Evolutionary conservation across 352 stramenopile genomes (phyloP).

Genomic region (Phytophthora pini): DNA sequence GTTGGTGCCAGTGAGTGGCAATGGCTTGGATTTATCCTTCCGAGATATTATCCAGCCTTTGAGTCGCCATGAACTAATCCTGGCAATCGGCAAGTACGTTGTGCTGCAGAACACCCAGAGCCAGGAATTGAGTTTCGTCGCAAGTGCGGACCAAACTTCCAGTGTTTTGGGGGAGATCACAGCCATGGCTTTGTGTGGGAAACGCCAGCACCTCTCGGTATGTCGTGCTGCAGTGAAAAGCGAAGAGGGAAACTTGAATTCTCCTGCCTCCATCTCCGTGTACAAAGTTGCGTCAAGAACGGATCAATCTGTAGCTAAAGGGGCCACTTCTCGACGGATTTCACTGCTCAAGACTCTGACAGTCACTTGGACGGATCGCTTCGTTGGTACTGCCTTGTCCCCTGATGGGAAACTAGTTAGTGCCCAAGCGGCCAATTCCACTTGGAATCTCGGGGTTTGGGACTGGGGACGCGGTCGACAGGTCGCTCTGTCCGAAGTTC

Average conservation of each 20-base stretch:
- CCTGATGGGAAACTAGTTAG: slow-evolving; percentile 75
- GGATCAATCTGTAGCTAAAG: slow-evolving; percentile 10
- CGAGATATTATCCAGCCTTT: slow-evolving; percentile 66
- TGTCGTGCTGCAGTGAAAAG: slow-evolving; percentile 54
- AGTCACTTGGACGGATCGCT: slow-evolving; percentile 58
- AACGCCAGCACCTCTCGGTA: slow-evolving; percentile 58
- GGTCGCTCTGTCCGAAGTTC: slow-evolving; percentile 67
- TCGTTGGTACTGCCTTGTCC: slow-evolving; percentile 63
- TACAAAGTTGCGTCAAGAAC: slow-evolving; percentile 31
- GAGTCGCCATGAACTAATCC: slow-evolving; percentile 65
- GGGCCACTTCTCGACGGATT: slow-evolving; percentile 16
- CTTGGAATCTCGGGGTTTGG: slow-evolving; percentile 74
- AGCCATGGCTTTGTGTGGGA: slow-evolving; percentile 69
- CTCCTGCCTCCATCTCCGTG: slow-evolving; percentile 44
- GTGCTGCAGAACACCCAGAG: slow-evolving; percentile 72
- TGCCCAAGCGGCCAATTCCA: slow-evolving; percentile 56
- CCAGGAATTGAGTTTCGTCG: slow-evolving; percentile 65
- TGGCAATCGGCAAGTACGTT: slow-evolving; percentile 69
- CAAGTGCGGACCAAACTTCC: slow-evolving; percentile 21
- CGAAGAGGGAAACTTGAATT: slow-evolving; percentile 13
- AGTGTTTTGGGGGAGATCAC: slow-evolving; percentile 65
- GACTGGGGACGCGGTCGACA: slow-evolving; percentile 77
- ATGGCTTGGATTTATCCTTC: slow-evolving; percentile 53
- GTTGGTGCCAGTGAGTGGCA: slow-evolving; percentile 55
- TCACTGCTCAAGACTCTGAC: slow-evolving; percentile 52